Base-by-base conservation (phyloP, 1,284 basidiomycete species). In the Papiliotrema terrestris region DNA sequence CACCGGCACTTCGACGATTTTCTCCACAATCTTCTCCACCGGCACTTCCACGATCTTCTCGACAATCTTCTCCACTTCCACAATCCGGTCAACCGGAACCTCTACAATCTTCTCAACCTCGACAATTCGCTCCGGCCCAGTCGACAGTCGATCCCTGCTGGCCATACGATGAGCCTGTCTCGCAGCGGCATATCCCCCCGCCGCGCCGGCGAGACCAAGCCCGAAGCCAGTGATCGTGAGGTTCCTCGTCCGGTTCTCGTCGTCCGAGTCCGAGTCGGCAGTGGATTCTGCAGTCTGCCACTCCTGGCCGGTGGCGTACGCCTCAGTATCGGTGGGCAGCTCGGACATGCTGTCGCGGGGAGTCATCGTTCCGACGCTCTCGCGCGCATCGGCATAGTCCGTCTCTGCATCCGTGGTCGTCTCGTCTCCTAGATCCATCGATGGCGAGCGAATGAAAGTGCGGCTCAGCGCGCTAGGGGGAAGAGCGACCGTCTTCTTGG, bases 361-460 rank as follows among this genome's bases (percentile, higher is more conserved):
- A 2, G 87, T 87, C 35, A 81, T 79, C 69, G 84, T 81, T 38
- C 80, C 79, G 41, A 87, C 81, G 56, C 86, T 89, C 72, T 87
- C 85, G 50, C 84, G 80, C 1, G 91, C 91, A 69, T 93, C 90
- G 22, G 88, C 83, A 68, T 89, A 95, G 57, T 88, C 86, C 0
- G 83, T 83, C 59, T 87, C 86, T 6, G 83, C 83, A 56, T 86
- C 82, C 1, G 81, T 83, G 1, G 80, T 82, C 50, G 63, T 65
- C 23, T 59, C 66, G 25, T 64, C 63, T 32, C 29, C 29, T 6
- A 32, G 29, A 32, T 32, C 29, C 41, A 55, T 37, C 17, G 68
- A 66, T 8, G 55, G 54, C 15, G 64, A 61, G 38, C 65, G 57
- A 32, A 63, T 50, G 45, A 66, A 57, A n/a, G 63, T 55, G 35